Conservation (phyloP, 2,329 filamentous ascomycete genomes). For the Hymenoscyphus fructigenus region DNA sequence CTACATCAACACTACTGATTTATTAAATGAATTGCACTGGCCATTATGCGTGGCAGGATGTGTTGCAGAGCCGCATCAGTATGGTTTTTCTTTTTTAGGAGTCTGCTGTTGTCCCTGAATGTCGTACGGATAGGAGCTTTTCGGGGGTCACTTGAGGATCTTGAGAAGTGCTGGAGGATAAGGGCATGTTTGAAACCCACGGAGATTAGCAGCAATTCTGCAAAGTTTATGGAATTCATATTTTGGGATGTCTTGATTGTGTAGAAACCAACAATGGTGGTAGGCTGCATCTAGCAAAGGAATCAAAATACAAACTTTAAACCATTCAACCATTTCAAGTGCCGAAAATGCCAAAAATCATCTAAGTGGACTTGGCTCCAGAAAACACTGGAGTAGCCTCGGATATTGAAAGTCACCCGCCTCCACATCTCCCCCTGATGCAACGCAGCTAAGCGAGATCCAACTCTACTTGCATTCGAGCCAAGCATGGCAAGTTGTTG, state of each 20-base stretch:
- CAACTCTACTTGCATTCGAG: background rate
- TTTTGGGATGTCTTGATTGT: background rate
- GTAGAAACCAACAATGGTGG: background rate
- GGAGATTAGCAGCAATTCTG: background rate
- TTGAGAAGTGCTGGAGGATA: background rate
- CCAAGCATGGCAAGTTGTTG: background rate
- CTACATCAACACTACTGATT: background rate
- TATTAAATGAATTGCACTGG: background rate
- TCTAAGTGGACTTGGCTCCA: background rate
- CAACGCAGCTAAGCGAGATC: background rate
- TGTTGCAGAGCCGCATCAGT: background rate
- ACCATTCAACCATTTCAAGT: background rate
- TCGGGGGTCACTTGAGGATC: background rate
- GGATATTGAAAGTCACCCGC: background rate
- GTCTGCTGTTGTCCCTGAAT: background rate
- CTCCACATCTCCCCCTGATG: background rate
- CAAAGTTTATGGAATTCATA: background rate
- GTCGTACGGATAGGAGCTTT: background rate
- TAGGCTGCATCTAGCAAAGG: background rate
- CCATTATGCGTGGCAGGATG: background rate
- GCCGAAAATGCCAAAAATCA: background rate
- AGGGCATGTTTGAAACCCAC: background rate
- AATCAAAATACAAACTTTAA: background rate
- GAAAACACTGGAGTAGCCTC: background rate
- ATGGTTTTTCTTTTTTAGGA: background rate